A percentile compares a stretch with the other conserved stretches of the same genome.
phyloP scores from a whole-genome alignment of 169 alveolate genomes.

The Perkinsus olseni region DNA sequence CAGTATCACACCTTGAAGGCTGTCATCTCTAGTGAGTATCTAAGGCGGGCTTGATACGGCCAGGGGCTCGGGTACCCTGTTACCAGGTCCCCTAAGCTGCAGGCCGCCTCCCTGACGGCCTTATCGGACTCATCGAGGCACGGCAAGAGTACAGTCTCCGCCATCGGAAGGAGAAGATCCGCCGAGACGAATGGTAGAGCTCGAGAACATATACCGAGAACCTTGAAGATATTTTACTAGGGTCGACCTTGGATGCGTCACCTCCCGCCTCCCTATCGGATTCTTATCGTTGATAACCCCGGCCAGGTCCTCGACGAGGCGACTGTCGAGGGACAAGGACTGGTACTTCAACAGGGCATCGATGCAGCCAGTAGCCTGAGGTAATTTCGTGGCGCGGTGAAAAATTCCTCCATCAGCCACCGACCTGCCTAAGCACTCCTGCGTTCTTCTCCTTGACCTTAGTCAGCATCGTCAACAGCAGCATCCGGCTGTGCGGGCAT shows the following conservation, averaged over 20 bases:
- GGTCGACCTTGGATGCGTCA: neutral
- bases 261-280: neutral
- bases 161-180: neutral
- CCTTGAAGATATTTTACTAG: neutral
- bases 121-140: neutral
- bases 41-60: neutral
- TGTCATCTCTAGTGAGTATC: neutral
- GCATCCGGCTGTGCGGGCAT: neutral
- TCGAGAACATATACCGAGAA: neutral
- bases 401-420: neutral
- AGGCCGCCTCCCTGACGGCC: neutral
- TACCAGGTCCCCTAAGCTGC: neutral
- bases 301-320: neutral
- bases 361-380: neutral
- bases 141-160: slow-evolving; percentile 1
- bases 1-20: neutral
- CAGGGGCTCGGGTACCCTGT: neutral
- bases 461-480: neutral
- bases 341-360: neutral
- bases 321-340: neutral
- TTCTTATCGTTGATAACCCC: neutral
- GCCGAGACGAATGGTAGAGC: neutral
- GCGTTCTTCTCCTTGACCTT: neutral
- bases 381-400: neutral
- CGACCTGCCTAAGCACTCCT: neutral